A percentile compares a stretch with the other conserved stretches of the same genome.
Evolutionary conservation across 345 rosid species (phyloP).

Genomic region (Balakata baccata): DNA sequence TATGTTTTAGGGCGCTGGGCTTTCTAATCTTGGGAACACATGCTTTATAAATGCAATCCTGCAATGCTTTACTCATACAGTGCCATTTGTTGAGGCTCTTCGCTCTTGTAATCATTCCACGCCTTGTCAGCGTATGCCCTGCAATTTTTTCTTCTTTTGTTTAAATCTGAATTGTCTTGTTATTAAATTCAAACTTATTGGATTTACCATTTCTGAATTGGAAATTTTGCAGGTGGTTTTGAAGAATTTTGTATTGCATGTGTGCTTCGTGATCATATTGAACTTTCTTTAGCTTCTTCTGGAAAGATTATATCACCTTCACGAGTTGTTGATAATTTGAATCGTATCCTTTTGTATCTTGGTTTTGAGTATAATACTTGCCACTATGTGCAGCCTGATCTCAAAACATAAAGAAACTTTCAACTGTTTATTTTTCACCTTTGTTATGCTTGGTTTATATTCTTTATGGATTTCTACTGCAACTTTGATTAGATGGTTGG

Average conservation of each 20-base stretch:
- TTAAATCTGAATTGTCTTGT: not conserved
- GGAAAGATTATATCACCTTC: slow-evolving; percentile 47
- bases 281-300: slow-evolving; percentile 43
- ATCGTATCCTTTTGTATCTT: slow-evolving; percentile 52
- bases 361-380: not conserved
- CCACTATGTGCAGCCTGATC: not conserved
- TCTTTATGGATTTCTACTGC: not conserved
- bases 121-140: slow-evolving; percentile 45
- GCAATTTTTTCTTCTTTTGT: not conserved
- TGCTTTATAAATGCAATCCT: slow-evolving; percentile 82
- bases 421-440: not conserved
- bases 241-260: slow-evolving; percentile 57
- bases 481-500: not conserved
- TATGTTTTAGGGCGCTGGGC: slow-evolving; percentile 68
- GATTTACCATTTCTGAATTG: slow-evolving; percentile 13
- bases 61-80: slow-evolving; percentile 89
- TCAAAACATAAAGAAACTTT: not conserved
- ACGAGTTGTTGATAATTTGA: slow-evolving; percentile 48
- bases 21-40: slow-evolving; percentile 70
- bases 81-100: slow-evolving; percentile 61
- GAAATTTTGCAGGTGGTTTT: slow-evolving; percentile 42
- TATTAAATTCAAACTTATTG: not conserved
- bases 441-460: not conserved
- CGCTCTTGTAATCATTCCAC: slow-evolving; percentile 32
- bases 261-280: slow-evolving; percentile 50